Conservation (phyloP, 768 basidiomycete species). For the Mycena capillaripes region DNA sequence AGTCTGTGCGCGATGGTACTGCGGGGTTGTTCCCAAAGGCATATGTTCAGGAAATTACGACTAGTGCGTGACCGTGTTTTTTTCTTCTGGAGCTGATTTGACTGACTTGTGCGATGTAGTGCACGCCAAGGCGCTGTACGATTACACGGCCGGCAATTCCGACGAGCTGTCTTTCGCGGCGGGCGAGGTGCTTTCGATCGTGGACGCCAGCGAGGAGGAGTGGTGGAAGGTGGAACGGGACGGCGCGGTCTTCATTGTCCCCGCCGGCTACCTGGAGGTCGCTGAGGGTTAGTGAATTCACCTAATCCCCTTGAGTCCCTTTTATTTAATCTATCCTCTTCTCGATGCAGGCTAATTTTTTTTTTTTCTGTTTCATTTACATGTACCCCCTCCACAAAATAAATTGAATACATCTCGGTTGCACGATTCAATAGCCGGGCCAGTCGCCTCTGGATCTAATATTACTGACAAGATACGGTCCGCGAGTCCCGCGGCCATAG, state of each 20-base stretch:
- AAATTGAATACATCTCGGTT: conserved; percentile 27
- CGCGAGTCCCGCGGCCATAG: conserved; percentile 23
- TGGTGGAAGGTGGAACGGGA: conserved; percentile 98
- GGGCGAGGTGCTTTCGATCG: conserved; percentile 82
- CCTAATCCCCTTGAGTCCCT: conserved; percentile 65
- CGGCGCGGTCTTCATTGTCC: conserved; percentile 91
- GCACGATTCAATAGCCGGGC: neutral
- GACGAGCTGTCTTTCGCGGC: conserved; percentile 92
- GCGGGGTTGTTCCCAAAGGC: conserved; percentile 92
- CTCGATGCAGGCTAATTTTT: conserved; percentile 84
- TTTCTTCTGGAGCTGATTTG: neutral
- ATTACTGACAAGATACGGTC: conserved; percentile 11
- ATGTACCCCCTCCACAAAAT: conserved; percentile 54
- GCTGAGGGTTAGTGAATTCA: conserved; percentile 88
- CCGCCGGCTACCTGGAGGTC: conserved; percentile 91
- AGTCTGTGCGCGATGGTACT: conserved; percentile 70
- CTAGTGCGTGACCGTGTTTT: conserved; percentile 62
- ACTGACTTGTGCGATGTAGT: conserved; percentile 51
- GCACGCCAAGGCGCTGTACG: conserved; percentile 84
- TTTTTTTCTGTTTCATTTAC: conserved; percentile 68
- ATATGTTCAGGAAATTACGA: conserved; percentile 82
- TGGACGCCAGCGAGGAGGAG: conserved; percentile 86
- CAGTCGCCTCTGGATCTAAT: conserved; percentile 13
- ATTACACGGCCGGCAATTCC: conserved; percentile 75
- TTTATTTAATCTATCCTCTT: conserved; percentile 65